A percentile compares a stretch with the other conserved stretches of the same genome.
Evolutionary conservation across 306 rosid species (phyloP).

Genomic region (Cucumis melo): DNA sequence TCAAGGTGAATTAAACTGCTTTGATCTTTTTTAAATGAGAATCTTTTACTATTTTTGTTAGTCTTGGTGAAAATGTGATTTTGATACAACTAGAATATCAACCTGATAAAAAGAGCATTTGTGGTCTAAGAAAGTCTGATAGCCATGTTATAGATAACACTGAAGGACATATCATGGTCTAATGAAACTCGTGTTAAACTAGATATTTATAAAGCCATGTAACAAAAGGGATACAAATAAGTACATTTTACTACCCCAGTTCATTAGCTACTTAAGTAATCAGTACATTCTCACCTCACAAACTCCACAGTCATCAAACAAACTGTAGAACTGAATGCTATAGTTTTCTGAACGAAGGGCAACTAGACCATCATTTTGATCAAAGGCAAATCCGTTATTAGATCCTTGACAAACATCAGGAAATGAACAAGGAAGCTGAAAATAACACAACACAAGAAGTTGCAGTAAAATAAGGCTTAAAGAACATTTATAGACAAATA

Average conservation of each 20-base stretch:
- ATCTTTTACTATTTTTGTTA: neutral
- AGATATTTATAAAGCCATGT: neutral
- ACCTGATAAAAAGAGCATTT: neutral
- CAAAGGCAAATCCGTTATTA: conserved; percentile 50
- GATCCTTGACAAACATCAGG: conserved; percentile 34
- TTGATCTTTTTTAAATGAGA: neutral
- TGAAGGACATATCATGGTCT: neutral
- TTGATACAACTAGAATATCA: neutral
- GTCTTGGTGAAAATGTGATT: neutral
- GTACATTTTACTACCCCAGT: neutral
- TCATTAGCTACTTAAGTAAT: neutral
- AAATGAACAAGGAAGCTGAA: conserved; percentile 54
- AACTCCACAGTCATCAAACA: conserved; percentile 68
- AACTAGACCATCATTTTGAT: conserved; percentile 53
- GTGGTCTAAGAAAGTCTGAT: neutral
- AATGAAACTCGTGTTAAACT: neutral
- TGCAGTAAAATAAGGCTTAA: conserved; percentile 5
- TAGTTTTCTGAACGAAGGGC: conserved; percentile 73
- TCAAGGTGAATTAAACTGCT: neutral
- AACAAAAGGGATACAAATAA: neutral
- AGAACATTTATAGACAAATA: neutral
- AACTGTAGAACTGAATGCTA: conserved; percentile 68
- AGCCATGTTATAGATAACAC: neutral
- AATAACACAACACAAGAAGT: neutral
- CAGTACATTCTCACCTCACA: conserved; percentile 49